Evolutionary conservation across 768 basidiomycete species (phyloP).

Genomic region (Russula vinacea): DNA sequence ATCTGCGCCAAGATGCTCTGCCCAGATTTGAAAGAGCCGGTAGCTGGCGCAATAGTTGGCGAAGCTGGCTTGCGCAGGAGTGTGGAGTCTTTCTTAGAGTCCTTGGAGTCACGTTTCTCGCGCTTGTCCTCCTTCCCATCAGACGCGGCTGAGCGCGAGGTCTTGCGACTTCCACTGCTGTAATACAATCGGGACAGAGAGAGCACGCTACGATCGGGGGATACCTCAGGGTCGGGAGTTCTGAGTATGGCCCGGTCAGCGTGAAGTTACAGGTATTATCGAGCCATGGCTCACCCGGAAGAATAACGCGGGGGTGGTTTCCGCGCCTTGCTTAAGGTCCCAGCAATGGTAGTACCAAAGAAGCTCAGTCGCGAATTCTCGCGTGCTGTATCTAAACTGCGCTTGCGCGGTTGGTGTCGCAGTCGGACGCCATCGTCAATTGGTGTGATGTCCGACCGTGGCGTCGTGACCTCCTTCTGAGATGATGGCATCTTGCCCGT

Average conservation of each 20-base stretch:
- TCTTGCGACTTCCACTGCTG: conserved; percentile 41
- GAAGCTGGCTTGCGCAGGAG: conserved; percentile 58
- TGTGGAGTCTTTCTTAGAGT: conserved; percentile 38
- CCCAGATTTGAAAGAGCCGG: conserved; percentile 41
- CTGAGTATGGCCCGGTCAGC: conserved; percentile 29
- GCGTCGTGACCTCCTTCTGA: conserved; percentile 33
- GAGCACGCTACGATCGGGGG: conserved; percentile 41
- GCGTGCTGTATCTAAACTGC: conserved; percentile 47
- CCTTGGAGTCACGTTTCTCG: conserved; percentile 30
- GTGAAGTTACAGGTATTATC: conserved; percentile 4
- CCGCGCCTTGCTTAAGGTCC: conserved; percentile 60
- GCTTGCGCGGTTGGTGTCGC: conserved; percentile 43
- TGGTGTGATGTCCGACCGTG: conserved; percentile 23
- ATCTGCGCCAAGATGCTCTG: conserved; percentile 85
- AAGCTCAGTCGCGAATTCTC: conserved; percentile 63
- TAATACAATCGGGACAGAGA: conserved; percentile 39
- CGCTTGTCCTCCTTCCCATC: conserved; percentile 36
- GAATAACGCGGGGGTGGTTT: conserved; percentile 81
- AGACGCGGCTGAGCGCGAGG: conserved; percentile 44
- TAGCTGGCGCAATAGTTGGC: conserved; percentile 20
- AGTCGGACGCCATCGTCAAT: not conserved
- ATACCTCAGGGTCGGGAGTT: conserved; percentile 39
- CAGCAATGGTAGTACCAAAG: conserved; percentile 66
- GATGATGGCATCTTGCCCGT: conserved; percentile 35
- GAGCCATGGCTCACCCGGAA: conserved; percentile 49